Base-by-base conservation (phyloP, 352 stramenopile species). In the Phytopythium vexans region DNA sequence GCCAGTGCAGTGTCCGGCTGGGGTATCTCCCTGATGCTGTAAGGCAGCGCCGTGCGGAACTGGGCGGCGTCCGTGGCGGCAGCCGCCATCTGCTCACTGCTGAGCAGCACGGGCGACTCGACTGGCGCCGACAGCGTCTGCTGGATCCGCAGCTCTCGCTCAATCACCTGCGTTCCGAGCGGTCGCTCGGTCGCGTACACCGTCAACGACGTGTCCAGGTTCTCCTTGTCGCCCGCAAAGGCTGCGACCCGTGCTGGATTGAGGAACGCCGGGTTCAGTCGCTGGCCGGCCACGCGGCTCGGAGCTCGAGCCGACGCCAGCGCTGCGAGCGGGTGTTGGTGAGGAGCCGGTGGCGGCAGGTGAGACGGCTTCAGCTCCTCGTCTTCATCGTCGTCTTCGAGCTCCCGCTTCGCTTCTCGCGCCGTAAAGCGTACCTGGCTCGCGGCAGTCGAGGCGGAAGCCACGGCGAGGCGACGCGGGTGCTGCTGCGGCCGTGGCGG, bases 21-120 rank as follows among this genome's bases (percentile, higher is more conserved):
- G 41, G 9, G 47, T 45, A n/a, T 33, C 32, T 31, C 39, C 16
- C 31, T 31, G 31, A 47, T 41, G 6, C 42, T 39, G 52, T 33
- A 41, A 10, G 7, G 1, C 31, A 47, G 33, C 40, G 14, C 49
- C 40, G 41, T 44, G 3, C 69, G 59, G 16, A 61, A 58, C 11
- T 63, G 45, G 35, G 52, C 70, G 15, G 79, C 80, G 35, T 88
- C 68, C 4, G 77, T 90, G 14, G 80, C 80, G n/a, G 80, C 80
- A 15, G 67, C 48, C 4, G 39, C 54, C 7, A 49, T 54, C 34
- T 84, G 73, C 21, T 82, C 56, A 34, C 78, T 60, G 11, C 37
- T 61, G 35, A 90, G 36, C 4, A 45, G 33, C 16, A 54, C 5
- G 9, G 52, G 9, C 6, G 40, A 10, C 35, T 56, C 52, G 21